Conservation (phyloP, 148 eudicot genomes). For the Persicaria maculosa region DNA sequence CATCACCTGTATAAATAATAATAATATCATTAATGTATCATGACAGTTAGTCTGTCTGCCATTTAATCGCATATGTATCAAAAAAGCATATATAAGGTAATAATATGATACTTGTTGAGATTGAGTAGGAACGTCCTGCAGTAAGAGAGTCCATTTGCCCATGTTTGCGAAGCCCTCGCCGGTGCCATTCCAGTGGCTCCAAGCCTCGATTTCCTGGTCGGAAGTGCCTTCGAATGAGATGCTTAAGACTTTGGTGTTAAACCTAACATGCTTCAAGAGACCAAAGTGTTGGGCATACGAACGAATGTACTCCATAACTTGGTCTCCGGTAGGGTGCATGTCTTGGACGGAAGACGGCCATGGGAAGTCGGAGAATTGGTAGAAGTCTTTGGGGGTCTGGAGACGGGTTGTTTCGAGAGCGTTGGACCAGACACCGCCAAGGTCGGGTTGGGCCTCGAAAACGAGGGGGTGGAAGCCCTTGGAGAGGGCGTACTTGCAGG, state of each 20-base stretch:
- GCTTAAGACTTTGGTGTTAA: conserved; percentile 37
- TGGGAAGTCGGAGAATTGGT: conserved; percentile 67
- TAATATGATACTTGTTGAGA: conserved; percentile 29
- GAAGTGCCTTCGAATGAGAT: conserved; percentile 40
- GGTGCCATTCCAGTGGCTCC: conserved; percentile 55
- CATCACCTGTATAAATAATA: neutral
- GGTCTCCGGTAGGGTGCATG: conserved; percentile 31
- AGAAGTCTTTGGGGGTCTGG: conserved; percentile 43
- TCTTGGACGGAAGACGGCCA: conserved; percentile 49
- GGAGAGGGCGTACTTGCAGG: conserved; percentile 59
- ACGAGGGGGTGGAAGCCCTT: conserved; percentile 66
- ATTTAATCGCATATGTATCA: no score
- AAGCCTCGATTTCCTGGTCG: conserved; percentile 29
- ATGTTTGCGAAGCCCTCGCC: conserved; percentile 38
- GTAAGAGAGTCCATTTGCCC: conserved; percentile 47
- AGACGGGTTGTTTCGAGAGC: conserved; percentile 58
- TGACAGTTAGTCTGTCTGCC: no score
- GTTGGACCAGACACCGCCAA: conserved; percentile 76
- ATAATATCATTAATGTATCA: no score
- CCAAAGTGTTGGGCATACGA: conserved; percentile 54
- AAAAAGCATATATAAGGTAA: neutral
- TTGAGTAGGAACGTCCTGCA: conserved; percentile 22
- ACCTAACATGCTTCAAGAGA: conserved; percentile 34
- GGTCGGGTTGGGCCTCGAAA: conserved; percentile 37
- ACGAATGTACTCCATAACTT: conserved; percentile 48